Conservation (phyloP, 768 basidiomycete species). For the Leccinum fibrillosum region DNA sequence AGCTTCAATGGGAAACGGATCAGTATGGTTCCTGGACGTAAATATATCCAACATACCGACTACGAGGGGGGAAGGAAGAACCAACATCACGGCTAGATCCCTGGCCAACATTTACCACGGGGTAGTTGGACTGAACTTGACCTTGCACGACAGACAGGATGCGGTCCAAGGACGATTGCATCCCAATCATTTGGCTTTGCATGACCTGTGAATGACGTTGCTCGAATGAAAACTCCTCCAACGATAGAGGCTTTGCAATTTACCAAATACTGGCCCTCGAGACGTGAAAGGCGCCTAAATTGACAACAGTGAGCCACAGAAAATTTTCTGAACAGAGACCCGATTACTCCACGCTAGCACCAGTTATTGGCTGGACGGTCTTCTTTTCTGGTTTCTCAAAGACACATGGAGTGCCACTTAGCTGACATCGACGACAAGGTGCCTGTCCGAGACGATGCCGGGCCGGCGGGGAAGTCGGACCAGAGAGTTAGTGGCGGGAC, state of each 20-base stretch:
- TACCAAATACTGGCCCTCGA: constrained; percentile 86
- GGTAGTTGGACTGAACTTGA: constrained; percentile 32
- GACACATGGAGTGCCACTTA: constrained; percentile 74
- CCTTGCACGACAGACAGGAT: constrained; percentile 67
- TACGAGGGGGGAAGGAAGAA: constrained; percentile 30
- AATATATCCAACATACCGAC: constrained; percentile 34
- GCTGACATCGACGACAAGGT: constrained; percentile 87
- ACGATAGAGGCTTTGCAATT: constrained; percentile 3
- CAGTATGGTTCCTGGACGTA: constrained; percentile 13
- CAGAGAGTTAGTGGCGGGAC: constrained; percentile 51
- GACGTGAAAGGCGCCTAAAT: constrained; percentile 70
- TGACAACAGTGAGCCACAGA: constrained; percentile 19
- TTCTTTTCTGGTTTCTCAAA: constrained; percentile 95
- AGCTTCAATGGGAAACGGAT: constrained; percentile 40
- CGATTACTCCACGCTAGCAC: constrained; percentile 66
- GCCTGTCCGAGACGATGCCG: constrained; percentile 61
- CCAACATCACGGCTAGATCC: constrained; percentile 23
- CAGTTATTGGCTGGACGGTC: constrained; percentile 53
- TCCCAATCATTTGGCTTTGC: constrained; percentile 93
- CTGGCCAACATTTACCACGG: constrained; percentile 8
- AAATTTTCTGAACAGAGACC: constrained; percentile 26
- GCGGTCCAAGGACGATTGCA: constrained; percentile 86
- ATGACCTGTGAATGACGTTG: constrained; percentile 53
- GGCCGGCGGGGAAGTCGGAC: constrained; percentile 73
- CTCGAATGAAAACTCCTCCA: constrained; percentile 1